Base-by-base conservation (phyloP, 2,329 filamentous ascomycete species). In the Dactylellina drechsleri region DNA sequence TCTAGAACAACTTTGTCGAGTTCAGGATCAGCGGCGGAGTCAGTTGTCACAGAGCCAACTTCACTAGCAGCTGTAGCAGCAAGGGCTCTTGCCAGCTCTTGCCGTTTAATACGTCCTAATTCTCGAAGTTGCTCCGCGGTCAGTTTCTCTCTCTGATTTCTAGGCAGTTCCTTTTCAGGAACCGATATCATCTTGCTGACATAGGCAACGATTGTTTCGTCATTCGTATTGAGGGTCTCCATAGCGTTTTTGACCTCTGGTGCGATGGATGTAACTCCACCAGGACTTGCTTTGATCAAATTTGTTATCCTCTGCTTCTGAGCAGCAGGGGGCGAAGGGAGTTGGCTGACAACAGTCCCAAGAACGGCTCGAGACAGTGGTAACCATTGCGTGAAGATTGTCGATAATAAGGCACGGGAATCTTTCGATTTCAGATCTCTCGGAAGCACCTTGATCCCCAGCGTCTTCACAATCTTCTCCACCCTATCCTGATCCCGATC, bases 131-230 rank as follows among this genome's bases (percentile, higher is more conserved):
- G 95, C 77, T 97, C 95, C 0, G 92, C 91, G 45, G 88, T 96
- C 80, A 98, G 86, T 50, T 89, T 89, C 0, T 90, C 90, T 15
- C 92, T 87, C 82, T 91, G 96, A 81, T 97, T 97, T 61, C 94
- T 88, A 0, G 92, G 91, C 4, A 99, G 84, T 79, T 99, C 94
- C 82, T 92, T 97, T 80, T 96, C 92, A 0, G 93, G 94, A 12
- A 99, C 86, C 0, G 95, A 95, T 0, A 98, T 92, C 93, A 99
- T 97, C 82, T 99, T 99, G 83, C 94, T 98, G 75, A 99, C 92
- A 78, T 97, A 99, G 7, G 92, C 94, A 1, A 99, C 92, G 0
- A 96, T 89, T 0, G 94, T 93, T 68, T 91, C 90, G 0, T 89
- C 85, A 45, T 87, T 86, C 2, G 87, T 87, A 79, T 91, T 91